phyloP scores from a whole-genome alignment of 306 rosid genomes.

The Quercus parvula region DNA sequence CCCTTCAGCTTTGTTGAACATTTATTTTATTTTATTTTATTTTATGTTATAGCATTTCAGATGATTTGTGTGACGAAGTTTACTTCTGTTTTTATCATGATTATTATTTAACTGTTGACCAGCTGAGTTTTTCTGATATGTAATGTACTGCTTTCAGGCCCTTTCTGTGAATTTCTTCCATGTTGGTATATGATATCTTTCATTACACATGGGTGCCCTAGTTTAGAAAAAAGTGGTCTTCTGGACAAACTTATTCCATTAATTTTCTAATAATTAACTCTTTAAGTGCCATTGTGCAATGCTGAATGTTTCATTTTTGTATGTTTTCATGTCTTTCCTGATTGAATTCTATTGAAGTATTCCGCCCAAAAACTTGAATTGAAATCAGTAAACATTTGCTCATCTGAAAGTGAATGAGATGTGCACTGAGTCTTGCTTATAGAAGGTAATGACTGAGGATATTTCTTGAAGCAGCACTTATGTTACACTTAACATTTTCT shows the following conservation, averaged over 20 bases:
- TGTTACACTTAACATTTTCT: not conserved
- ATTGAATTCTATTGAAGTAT: not conserved
- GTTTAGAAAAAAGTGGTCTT: constrained; percentile 4
- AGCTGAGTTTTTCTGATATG: constrained; percentile 13
- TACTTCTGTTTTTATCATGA: constrained; percentile 27
- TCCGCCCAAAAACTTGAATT: not conserved
- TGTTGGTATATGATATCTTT: constrained; percentile 21
- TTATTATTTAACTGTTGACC: constrained; percentile 8
- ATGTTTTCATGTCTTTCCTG: not conserved
- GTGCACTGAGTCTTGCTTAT: not conserved
- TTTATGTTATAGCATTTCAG: constrained; percentile 18
- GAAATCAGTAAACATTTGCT: not conserved
- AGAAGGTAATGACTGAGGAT: not conserved
- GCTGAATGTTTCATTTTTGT: not conserved
- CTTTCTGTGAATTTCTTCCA: constrained; percentile 4
- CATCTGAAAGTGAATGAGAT: not conserved
- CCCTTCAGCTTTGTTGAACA: constrained; percentile 14
- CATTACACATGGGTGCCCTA: not conserved
- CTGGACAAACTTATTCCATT: constrained; percentile 12
- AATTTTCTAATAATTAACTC: not conserved
- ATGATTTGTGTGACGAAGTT: constrained; percentile 22
- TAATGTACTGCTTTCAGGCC: not conserved
- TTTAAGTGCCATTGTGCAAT: not conserved
- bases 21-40: not conserved
- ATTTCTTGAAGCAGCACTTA: not conserved